Conservation (phyloP, 2,329 filamentous ascomycete species). For the Geoglossum cookeanum region DNA sequence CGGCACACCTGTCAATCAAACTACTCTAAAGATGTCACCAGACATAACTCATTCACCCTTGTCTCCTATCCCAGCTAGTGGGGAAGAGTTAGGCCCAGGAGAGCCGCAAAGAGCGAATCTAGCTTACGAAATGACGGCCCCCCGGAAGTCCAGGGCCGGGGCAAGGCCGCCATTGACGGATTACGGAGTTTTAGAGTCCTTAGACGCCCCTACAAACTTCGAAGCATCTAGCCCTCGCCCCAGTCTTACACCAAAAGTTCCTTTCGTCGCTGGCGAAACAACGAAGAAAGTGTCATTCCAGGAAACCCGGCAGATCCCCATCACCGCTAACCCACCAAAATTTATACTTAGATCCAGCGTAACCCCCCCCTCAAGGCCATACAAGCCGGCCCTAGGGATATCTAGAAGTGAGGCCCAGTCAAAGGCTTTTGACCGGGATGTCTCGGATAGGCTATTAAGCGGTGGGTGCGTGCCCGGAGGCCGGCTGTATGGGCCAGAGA, state of each 20-base stretch:
- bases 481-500: neutral
- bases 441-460: neutral
- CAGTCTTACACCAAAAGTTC: neutral
- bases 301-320: neutral
- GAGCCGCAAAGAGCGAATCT: neutral
- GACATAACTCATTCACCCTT: neutral
- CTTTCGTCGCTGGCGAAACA: neutral
- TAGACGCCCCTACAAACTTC: neutral
- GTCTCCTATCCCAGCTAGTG: neutral
- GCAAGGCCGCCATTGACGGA: neutral
- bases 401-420: neutral
- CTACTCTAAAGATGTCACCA: too few species aligned
- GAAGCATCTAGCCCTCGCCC: neutral
- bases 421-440: neutral
- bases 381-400: neutral
- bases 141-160: neutral
- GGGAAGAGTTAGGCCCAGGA: neutral
- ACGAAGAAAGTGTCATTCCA: slow-evolving; percentile 2
- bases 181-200: neutral
- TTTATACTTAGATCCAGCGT: neutral
- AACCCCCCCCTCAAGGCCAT: neutral
- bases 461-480: neutral
- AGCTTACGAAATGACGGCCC: neutral
- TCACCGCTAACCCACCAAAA: neutral
- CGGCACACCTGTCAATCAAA: too few species aligned